A percentile compares a stretch with the other conserved stretches of the same genome.
phyloP scores from a whole-genome alignment of 1,284 basidiomycete species.

The Exsudoporus floridanus region DNA sequence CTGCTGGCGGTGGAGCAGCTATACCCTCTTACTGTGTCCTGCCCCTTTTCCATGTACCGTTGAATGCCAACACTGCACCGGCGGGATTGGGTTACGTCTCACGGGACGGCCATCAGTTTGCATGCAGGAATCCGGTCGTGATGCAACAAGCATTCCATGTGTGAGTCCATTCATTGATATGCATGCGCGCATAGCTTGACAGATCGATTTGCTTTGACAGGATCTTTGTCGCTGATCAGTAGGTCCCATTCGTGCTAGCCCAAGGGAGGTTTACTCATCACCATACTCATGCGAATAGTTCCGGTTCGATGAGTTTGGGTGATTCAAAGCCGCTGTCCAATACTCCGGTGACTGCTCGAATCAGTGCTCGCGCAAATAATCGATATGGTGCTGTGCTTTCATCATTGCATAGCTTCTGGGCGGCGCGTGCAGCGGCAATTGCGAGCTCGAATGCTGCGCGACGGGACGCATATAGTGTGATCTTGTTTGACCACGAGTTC shows the following conservation, averaged over 20 bases:
- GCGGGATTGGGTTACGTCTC: slow-evolving; percentile 51
- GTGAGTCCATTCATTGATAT: slow-evolving; percentile 10
- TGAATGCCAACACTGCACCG: slow-evolving; percentile 28
- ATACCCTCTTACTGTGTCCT: slow-evolving; percentile 57
- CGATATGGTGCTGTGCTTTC: slow-evolving; percentile 59
- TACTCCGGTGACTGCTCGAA: slow-evolving; percentile 44
- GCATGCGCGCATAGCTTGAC: not conserved
- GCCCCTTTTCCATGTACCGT: slow-evolving; percentile 52
- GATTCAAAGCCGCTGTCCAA: slow-evolving; percentile 48
- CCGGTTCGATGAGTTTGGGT: slow-evolving; percentile 46
- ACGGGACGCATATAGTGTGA: slow-evolving; percentile 57
- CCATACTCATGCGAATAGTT: slow-evolving; percentile 35
- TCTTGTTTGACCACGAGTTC: slow-evolving; percentile 46
- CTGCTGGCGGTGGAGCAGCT: slow-evolving; percentile 37
- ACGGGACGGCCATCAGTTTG: slow-evolving; percentile 46
- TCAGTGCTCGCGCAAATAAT: slow-evolving; percentile 43
- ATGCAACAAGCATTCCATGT: slow-evolving; percentile 39
- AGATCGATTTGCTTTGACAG: slow-evolving; percentile 14
- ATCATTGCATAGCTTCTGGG: slow-evolving; percentile 55
- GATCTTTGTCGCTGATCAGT: slow-evolving; percentile 33
- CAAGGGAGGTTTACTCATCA: not conserved
- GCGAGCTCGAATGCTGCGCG: slow-evolving; percentile 35
- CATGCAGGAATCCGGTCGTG: slow-evolving; percentile 54
- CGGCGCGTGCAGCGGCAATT: slow-evolving; percentile 45
- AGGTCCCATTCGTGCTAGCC: not conserved